Evolutionary conservation across 2,329 filamentous ascomycete genomes (phyloP).

Genomic region (Cladophialophora chaetospira): DNA sequence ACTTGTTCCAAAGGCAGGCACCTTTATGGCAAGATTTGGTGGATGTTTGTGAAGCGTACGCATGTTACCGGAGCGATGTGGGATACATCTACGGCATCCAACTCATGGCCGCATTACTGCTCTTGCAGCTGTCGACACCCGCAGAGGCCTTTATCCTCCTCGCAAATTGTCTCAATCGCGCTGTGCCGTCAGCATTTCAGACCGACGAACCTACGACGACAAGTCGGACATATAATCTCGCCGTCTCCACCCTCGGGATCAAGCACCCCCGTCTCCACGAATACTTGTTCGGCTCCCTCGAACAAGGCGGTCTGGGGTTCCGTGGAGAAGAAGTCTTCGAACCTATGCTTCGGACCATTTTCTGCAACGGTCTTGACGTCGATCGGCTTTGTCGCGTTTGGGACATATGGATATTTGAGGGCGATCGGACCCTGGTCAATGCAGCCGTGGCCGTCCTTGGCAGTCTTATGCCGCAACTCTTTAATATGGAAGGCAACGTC

Average conservation of each 20-base stretch:
- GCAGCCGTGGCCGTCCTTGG: slow-evolving; percentile 48
- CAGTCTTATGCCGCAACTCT: slow-evolving; percentile 46
- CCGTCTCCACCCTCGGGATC: slow-evolving; percentile 58
- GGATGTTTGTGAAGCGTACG: slow-evolving; percentile 63
- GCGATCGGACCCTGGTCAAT: slow-evolving; percentile 53
- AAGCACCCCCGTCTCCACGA: slow-evolving; percentile 59
- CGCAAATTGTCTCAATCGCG: slow-evolving; percentile 63
- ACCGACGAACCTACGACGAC: slow-evolving; percentile 59
- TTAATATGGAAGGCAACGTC: slow-evolving; percentile 43
- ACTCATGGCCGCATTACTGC: slow-evolving; percentile 60
- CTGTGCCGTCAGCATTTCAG: slow-evolving; percentile 63
- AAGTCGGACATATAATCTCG: slow-evolving; percentile 57
- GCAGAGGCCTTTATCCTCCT: slow-evolving; percentile 60
- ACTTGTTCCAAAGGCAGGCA: slow-evolving; percentile 58
- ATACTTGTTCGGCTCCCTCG: slow-evolving; percentile 50
- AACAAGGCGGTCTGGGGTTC: slow-evolving; percentile 34
- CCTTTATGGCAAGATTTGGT: slow-evolving; percentile 58
- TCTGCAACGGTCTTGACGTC: slow-evolving; percentile 54
- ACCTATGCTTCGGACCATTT: slow-evolving; percentile 57
- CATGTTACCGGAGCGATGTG: slow-evolving; percentile 64
- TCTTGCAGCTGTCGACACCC: slow-evolving; percentile 57
- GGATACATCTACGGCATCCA: slow-evolving; percentile 63
- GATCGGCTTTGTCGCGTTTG: slow-evolving; percentile 59
- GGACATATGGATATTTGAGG: slow-evolving; percentile 65
- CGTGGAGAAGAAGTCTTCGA: slow-evolving; percentile 50